Evolutionary conservation across 805 yeast species (phyloP), one percentile per base, ranked within the genome.

Genomic region (Schizosaccharomyces osmophilus): DNA sequence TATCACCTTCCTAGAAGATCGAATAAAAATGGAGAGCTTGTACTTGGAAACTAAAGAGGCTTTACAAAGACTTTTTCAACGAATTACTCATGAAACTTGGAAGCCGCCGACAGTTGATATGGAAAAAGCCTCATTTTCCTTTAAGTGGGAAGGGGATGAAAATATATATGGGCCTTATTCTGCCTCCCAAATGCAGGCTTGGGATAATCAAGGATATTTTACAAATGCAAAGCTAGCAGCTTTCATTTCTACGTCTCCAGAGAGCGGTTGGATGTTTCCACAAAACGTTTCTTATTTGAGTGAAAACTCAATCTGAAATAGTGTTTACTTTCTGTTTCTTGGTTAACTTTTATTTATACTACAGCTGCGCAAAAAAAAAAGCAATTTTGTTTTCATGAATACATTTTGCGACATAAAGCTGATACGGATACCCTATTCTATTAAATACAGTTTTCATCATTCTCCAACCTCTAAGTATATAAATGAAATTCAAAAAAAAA

Each of bases 151-250:
- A 41, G 19, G 19, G 11, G 29, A 19, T 5, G 61, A 59, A 29
- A n/a, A 43, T 4, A 26, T 43, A 19, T 59, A 43, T 22, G 61
- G 61, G n/a, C 61, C 61, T 24, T 59, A 43, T 13, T 6, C 39
- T 22, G 36, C 31, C 8, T 1, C 22, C n/a, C 26, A 19, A 19
- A 59, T 59, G 55, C 36, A 22, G 31, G 61, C 61, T 19, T 59
- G 61, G 61, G 29, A 22, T 15, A 17, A 41, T 11, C 55, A 42
- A 32, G 61, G 61, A 15, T 59, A 43, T 42, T 59, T 59, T 11
- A 26, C 60, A 36, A 36, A 26, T 29, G 60, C 42, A 11, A 36
- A 57, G 22, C 51, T 9, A 6, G 51, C 51, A 11, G 51, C 51
- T 19, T 45, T 45, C 13, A 17, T 45, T 19, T 24, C 22, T 8